Percentiles rank a stretch among this genome's conserved stretches.
Evolutionary conservation across 345 rosid species (phyloP).

Genomic region (Sonneratia alba): DNA sequence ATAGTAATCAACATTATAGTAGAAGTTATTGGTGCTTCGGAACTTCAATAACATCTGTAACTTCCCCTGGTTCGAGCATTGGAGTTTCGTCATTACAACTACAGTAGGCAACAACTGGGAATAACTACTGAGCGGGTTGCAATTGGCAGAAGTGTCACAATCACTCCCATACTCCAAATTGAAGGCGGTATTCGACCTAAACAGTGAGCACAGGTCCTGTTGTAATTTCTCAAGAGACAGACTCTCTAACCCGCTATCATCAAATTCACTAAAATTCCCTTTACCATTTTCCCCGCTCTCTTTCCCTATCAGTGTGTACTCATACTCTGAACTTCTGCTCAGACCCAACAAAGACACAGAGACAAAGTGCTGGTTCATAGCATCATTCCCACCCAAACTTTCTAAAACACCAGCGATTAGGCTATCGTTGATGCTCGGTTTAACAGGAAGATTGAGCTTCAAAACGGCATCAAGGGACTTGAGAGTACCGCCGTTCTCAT

Average conservation of each 20-base stretch:
- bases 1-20: conserved; percentile 13
- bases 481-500: conserved; percentile 20
- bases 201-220: conserved; percentile 34
- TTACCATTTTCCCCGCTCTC: conserved; percentile 22
- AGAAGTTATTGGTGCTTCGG: conserved; percentile 14
- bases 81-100: conserved; percentile 27
- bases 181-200: conserved; percentile 24
- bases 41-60: conserved; percentile 41
- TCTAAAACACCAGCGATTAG: conserved; percentile 57
- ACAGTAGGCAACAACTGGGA: conserved; percentile 24
- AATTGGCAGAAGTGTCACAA: conserved; percentile 30
- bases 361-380: conserved; percentile 27
- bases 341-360: conserved; percentile 54
- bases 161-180: conserved; percentile 34
- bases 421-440: conserved; percentile 35
- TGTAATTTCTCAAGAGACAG: conserved; percentile 16
- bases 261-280: conserved; percentile 18
- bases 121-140: conserved; percentile 30
- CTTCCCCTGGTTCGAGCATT: conserved; percentile 35
- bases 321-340: conserved; percentile 35
- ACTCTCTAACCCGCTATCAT: conserved; percentile 23
- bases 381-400: conserved; percentile 25
- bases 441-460: conserved; percentile 45
- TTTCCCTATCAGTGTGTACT: conserved; percentile 35
- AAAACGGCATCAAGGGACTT: conserved; percentile 35